phyloP scores from a whole-genome alignment of 768 basidiomycete species.

The Leucosporidium creatinivorum region DNA sequence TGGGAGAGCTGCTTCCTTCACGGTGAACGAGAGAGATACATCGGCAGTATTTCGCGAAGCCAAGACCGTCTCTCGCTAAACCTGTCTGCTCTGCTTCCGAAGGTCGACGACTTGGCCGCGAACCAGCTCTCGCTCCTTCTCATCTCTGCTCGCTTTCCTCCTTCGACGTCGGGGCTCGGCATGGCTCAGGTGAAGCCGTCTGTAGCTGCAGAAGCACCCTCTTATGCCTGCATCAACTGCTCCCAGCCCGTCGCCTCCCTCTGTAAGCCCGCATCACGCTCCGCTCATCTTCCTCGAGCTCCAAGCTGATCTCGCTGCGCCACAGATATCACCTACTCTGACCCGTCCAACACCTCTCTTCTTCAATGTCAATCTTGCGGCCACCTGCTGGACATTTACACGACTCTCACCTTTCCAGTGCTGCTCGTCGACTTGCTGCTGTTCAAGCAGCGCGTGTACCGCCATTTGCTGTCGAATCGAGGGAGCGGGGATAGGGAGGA shows the following conservation, averaged over 20 bases:
- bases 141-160: no score
- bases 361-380: slow-evolving; percentile 2
- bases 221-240: slow-evolving; percentile 10
- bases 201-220: not conserved
- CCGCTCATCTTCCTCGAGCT: not conserved
- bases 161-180: no score
- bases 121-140: no score
- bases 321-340: slow-evolving; percentile 15
- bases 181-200: not conserved
- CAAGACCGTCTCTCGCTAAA: no score
- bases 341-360: slow-evolving; percentile 24
- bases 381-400: slow-evolving; percentile 3
- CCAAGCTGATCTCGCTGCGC: not conserved
- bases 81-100: no score
- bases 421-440: slow-evolving; percentile 23
- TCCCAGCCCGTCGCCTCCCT: not conserved
- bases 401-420: slow-evolving; percentile 1
- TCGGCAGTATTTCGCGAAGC: no score
- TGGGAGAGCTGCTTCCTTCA: no score
- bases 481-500: not conserved
- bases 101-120: no score
- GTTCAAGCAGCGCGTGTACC: slow-evolving; percentile 4
- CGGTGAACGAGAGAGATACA: no score
- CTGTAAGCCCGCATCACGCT: not conserved
- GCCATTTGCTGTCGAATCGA: not conserved